Conservation (phyloP, 2,329 filamentous ascomycete genomes). For the Aspergillus uvarum region DNA sequence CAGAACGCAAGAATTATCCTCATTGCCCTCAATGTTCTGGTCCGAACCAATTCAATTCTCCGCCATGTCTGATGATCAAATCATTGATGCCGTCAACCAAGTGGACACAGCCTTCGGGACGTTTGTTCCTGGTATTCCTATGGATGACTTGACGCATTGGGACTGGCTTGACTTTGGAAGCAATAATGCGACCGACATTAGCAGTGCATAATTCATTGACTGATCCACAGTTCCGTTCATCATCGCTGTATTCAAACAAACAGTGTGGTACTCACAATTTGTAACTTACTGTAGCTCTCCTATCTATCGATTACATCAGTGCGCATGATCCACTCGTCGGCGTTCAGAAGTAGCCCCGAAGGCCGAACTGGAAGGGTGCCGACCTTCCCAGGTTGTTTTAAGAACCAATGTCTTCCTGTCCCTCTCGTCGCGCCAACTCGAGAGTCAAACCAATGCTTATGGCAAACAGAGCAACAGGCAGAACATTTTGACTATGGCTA, state of each 20-base stretch:
- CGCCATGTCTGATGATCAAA: slow-evolving; percentile 68
- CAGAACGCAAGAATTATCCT: slow-evolving; percentile 24
- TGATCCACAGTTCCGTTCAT: too few species aligned
- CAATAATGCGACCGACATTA: slow-evolving; percentile 27
- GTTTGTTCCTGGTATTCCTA: slow-evolving; percentile 56
- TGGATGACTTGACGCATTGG: slow-evolving; percentile 60
- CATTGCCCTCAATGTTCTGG: slow-evolving; percentile 41
- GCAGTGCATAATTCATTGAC: not conserved
- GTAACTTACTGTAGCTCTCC: too few species aligned
- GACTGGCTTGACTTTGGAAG: slow-evolving; percentile 54
- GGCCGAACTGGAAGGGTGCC: slow-evolving; percentile 8
- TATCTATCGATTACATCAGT: not conserved
- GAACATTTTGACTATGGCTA: slow-evolving; percentile 23
- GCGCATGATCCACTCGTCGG: slow-evolving; percentile 22
- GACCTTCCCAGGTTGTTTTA: slow-evolving; percentile 16
- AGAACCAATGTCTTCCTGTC: slow-evolving; percentile 7
- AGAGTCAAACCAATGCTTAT: not conserved
- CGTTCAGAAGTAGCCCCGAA: slow-evolving; percentile 31
- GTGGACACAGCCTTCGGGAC: slow-evolving; percentile 61
- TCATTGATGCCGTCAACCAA: slow-evolving; percentile 64
- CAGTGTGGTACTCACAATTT: too few species aligned
- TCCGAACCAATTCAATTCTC: slow-evolving; percentile 61
- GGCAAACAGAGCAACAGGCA: not conserved
- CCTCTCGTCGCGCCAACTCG: not conserved
- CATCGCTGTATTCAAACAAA: too few species aligned